Conservation (phyloP, 2,329 filamentous ascomycete genomes). For the Xylogone sp. region DNA sequence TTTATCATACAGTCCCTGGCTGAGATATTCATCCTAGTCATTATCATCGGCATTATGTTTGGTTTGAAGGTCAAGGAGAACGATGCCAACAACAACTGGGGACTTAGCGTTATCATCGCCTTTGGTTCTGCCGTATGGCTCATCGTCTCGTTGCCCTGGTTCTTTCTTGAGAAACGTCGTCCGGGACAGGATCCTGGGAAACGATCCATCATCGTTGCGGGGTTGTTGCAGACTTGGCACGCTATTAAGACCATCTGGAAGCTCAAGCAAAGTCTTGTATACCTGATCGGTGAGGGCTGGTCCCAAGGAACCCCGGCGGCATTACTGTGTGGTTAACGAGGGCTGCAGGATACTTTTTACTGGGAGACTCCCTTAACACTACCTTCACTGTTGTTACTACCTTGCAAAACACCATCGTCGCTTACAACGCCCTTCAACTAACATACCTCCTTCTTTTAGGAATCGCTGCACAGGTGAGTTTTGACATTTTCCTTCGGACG, state of each 20-base stretch:
- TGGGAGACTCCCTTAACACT: slow-evolving; percentile 68
- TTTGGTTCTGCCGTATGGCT: slow-evolving; percentile 64
- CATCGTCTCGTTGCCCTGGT: slow-evolving; percentile 62
- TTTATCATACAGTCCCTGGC: slow-evolving; percentile 62
- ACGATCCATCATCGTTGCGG: slow-evolving; percentile 51
- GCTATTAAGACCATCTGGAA: slow-evolving; percentile 59
- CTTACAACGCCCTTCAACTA: slow-evolving; percentile 60
- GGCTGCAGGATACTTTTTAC: slow-evolving; percentile 54
- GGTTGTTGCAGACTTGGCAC: slow-evolving; percentile 57
- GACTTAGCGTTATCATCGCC: slow-evolving; percentile 60
- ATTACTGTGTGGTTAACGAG: too few species aligned
- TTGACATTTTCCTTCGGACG: too few species aligned
- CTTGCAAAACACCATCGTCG: slow-evolving; percentile 60
- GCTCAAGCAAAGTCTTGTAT: slow-evolving; percentile 61
- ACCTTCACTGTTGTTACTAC: slow-evolving; percentile 66
- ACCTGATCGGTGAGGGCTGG: slow-evolving; percentile 51
- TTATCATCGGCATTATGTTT: slow-evolving; percentile 64
- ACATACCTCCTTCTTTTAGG: slow-evolving; percentile 66
- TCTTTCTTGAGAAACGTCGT: slow-evolving; percentile 58
- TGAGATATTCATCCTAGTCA: slow-evolving; percentile 59
- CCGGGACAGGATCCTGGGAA: slow-evolving; percentile 49
- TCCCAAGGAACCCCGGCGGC: too few species aligned
- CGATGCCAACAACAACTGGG: slow-evolving; percentile 61
- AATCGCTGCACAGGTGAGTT: slow-evolving; percentile 61
- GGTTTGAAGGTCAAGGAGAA: slow-evolving; percentile 56